Evolutionary conservation across 1,139 yeast species (phyloP), one percentile per base, ranked within the genome.

Genomic region (Taphrina populina): DNA sequence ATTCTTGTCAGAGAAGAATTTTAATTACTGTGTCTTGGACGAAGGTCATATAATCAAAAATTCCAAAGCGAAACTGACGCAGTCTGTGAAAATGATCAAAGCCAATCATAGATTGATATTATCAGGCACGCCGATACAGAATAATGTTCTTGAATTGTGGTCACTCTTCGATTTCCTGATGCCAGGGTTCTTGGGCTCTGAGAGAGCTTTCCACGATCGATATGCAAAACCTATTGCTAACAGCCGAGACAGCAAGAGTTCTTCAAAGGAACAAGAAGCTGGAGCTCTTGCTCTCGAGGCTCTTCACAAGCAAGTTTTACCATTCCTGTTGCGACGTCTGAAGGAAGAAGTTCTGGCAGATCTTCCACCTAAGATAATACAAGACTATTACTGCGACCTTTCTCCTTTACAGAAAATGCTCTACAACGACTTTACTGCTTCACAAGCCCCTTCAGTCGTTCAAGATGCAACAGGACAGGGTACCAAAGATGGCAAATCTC

Each of bases 171-270:
- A 94, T 69, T 94, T 88, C 69, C 76, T 94, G 69, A 94, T 94
- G 98, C 99, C 99, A 1, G 99, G 98, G 0, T 94, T 92, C 68
- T 75, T 94, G 64, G 99, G 98, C 15, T 84, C 95, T 1, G 98
- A 94, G 67, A 92, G 88, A 70, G 79, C 84, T 43, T 94, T 94
- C 73, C 95, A 90, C 65, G 97, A 90, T 61, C 83, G 92, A 63
- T 94, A 90, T 75, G 95, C 97, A 19, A 90, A 88, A 66, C 99
- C 99, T 2, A 94, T 94, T 68, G 94, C 96, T 1, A 94, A 95
- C 1, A 85, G 96, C 54, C 77, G 96, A 67, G 88, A 87, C 63
- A 84, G 92, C 63, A 92, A 92, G 67, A 82, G 92, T 0, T 86
- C 96, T 1, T 84, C 95, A 0, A 90, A 83, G 64, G 98, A 94